Evolutionary conservation across 371 early-diverging fungal genomes (phyloP).

Genomic region (Apophysomyces variabilis): DNA sequence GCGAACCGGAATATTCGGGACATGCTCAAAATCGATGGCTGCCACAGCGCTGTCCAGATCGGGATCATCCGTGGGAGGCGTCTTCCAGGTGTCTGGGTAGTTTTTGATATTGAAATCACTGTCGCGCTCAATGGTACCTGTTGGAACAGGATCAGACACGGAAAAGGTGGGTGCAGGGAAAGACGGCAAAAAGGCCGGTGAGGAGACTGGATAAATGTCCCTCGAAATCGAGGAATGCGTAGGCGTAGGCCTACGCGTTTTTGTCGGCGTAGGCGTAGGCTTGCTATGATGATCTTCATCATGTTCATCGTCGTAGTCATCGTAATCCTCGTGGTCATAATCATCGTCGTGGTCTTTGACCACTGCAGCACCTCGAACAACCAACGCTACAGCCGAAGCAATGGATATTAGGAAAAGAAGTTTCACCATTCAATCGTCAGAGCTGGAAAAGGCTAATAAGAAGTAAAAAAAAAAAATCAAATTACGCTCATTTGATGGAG

Average conservation of each 20-base stretch:
- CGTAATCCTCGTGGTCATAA: slow-evolving; percentile 6
- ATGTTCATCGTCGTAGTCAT: not conserved
- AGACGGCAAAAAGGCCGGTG: slow-evolving; percentile 19
- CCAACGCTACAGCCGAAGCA: slow-evolving; percentile 24
- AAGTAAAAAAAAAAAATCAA: no score
- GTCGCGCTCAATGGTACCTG: slow-evolving; percentile 19
- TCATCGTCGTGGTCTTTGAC: not conserved
- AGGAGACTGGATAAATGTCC: slow-evolving; percentile 13
- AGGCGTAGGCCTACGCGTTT: slow-evolving; percentile 2
- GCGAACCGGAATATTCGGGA: slow-evolving; percentile 41
- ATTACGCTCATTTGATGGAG: no score
- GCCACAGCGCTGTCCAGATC: slow-evolving; percentile 42
- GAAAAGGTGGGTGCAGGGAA: slow-evolving; percentile 14
- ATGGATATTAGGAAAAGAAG: slow-evolving; percentile 1
- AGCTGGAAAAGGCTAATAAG: not conserved
- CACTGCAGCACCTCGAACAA: slow-evolving; percentile 9
- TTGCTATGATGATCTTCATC: slow-evolving; percentile 11
- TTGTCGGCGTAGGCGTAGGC: not conserved
- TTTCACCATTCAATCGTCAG: not conserved
- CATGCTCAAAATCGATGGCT: slow-evolving; percentile 49
- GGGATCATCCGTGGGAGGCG: slow-evolving; percentile 28
- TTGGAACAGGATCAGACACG: slow-evolving; percentile 16
- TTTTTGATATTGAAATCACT: slow-evolving; percentile 17
- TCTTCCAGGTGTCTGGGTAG: slow-evolving; percentile 30
- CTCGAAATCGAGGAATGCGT: slow-evolving; percentile 8